phyloP scores from a whole-genome alignment of 2,329 filamentous ascomycete genomes.

The Microdochium bolleyi region DNA sequence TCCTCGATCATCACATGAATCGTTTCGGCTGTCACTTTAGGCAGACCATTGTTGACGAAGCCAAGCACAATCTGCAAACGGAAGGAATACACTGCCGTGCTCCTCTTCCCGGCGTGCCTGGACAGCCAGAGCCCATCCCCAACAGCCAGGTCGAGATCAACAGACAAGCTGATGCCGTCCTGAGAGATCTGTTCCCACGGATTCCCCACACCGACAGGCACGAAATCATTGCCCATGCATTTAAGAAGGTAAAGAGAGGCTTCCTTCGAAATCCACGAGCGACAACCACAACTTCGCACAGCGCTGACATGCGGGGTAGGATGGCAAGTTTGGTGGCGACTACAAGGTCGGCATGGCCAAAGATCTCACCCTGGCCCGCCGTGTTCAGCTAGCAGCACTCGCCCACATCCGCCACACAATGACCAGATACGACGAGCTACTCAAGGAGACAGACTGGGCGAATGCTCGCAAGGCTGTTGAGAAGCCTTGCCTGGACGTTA shows the following conservation, averaged over 20 bases:
- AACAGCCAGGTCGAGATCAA: conserved; percentile 52
- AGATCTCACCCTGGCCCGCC: conserved; percentile 48
- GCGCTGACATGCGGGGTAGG: conserved; percentile 24
- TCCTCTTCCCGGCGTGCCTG: conserved; percentile 13
- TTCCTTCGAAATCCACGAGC: neutral
- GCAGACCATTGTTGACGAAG: conserved; percentile 50
- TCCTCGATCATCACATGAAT: conserved; percentile 44
- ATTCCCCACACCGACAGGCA: conserved; percentile 58
- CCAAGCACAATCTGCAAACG: conserved; percentile 19
- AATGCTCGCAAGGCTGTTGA: conserved; percentile 56
- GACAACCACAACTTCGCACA: neutral
- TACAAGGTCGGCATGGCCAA: conserved; percentile 49
- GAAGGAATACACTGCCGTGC: conserved; percentile 16
- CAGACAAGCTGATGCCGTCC: conserved; percentile 51
- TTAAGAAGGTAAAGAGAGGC: conserved; percentile 48
- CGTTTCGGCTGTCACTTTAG: conserved; percentile 55
- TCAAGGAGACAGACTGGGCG: conserved; percentile 49
- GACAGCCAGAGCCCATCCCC: conserved; percentile 50
- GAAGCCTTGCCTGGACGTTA: conserved; percentile 51
- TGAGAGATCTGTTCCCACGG: conserved; percentile 56
- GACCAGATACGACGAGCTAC: conserved; percentile 55
- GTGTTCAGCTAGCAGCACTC: conserved; percentile 57
- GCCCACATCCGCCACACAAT: conserved; percentile 61
- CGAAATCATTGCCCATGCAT: conserved; percentile 54
- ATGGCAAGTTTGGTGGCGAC: conserved; percentile 41